Evolutionary conservation across 805 yeast species (phyloP), one percentile per base, ranked within the genome.

Genomic region (Tanozyma kutaoensis): DNA sequence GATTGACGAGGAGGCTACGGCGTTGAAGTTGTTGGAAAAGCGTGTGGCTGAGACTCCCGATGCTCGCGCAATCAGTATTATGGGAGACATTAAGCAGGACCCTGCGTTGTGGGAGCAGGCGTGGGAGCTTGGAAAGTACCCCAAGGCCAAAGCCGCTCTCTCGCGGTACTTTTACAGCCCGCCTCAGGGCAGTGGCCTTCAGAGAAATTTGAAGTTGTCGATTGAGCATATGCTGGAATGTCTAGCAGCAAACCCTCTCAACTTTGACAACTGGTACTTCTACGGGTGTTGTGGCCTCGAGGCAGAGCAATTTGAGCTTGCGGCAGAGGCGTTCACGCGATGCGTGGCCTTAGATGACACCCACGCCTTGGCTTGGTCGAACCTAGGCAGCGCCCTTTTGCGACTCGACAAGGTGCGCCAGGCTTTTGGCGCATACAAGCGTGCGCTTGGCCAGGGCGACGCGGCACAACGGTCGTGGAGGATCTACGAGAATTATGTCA

Each of bases 271-370:
- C 20, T 85, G 97, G 94, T 88, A 75, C 46, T 71, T 85, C 42
- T 85, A 86, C 44, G 97, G 97, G 5, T 82, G 95, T 45, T 59
- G 86, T 29, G 95, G 93, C 0, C 57, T 91, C 26, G 95, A 84
- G 44, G 50, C 71, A 10, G 63, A 55, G 6, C 72, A 76, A 38
- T 80, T 66, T 55, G 78, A 74, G 14, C 51, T 79, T 24, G 94
- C 96, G 0, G 75, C 93, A 0, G 93, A 81, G 45, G 95, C 95
- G 0, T 86, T 91, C 46, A 76, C 94, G 1, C 63, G 96, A 42
- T 84, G 95, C 55, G 86, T 85, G 18, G 61, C 93, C 0, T 47
- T 86, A 21, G 95, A 85, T 46, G 93, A 80, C 14, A 65, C 75
- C 0, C 84, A 74, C 42, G 62, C 86, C 2, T 72, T 72, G 44